Base-by-base conservation (phyloP, 768 basidiomycete genomes). In the Xerocomus potaroensis region DNA sequence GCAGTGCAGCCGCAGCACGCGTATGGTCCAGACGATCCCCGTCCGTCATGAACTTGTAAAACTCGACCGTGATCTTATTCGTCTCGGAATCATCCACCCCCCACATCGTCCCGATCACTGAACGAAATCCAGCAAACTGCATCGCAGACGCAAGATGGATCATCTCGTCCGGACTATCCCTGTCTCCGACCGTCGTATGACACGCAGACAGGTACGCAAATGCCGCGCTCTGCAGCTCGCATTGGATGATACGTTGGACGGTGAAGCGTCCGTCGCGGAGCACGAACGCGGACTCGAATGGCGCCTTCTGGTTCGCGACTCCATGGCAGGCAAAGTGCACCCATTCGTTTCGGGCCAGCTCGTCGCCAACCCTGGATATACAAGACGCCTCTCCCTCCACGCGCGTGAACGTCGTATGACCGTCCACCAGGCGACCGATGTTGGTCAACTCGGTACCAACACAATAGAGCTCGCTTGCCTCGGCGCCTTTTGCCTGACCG, bases 101-200 rank as follows among this genome's bases (percentile, higher is more conserved):
- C 62, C 61, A 62, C 53, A 62, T 27, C 6, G 60, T 16, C 32
- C 32, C 32, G 8, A 32, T 32, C 4, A 32, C 32, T n/a, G 32
- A 32, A 4, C 32, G 32, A 32, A 32, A 32, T 32, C 32, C 32
- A n/a, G n/a, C 32, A 16, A 32, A 32, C 7, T 32, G 32, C 32
- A 32, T 32, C 32, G 32, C 32, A 12, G 32, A 32, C 16, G 32
- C 32, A 3, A 32, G 14, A 8, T 32, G 32, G 32, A 32, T 32
- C 32, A 16, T n/a, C n/a, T 32, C 32, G n/a, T 32, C 32, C 32
- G 32, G 14, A 10, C 26, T 27, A 5, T 27, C 26, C 10, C 10
- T 10, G 26, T 27, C 26, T 27, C 30, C 30, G 30, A 32, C 32
- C 5, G 32, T 32, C 15, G 32, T 32, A 16, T 32, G n/a, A 16